A percentile compares a stretch with the other conserved stretches of the same genome.
Conservation (phyloP, 768 basidiomycete species). For the Tremella yokohamensis region DNA sequence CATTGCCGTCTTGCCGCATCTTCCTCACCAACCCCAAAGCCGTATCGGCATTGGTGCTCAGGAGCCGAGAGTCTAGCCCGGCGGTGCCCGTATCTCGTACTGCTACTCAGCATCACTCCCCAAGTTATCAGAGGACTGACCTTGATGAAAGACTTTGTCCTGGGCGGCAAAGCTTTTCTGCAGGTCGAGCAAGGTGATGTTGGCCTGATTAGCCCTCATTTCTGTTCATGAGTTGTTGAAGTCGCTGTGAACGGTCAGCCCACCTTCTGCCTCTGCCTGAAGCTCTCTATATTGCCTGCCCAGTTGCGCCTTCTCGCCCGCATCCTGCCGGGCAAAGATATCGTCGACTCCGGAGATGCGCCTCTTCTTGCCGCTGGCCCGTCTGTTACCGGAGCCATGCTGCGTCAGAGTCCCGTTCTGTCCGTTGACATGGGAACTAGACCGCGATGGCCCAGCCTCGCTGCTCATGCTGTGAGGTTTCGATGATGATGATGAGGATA, state of each 20-base stretch:
- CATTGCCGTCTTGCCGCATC: constrained; percentile 79
- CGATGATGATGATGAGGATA: no score
- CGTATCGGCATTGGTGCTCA: constrained; percentile 71
- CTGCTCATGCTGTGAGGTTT: no score
- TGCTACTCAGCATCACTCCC: constrained; percentile 6
- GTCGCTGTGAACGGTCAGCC: background rate
- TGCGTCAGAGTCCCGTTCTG: background rate
- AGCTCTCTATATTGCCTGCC: constrained; percentile 25
- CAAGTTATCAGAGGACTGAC: constrained; percentile 3
- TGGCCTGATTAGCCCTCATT: constrained; percentile 26
- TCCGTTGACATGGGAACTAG: background rate
- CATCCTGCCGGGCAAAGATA: constrained; percentile 23
- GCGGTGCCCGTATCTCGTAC: constrained; percentile 76
- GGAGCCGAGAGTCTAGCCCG: constrained; percentile 77
- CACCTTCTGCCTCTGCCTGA: constrained; percentile 35
- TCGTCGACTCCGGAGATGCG: constrained; percentile 20
- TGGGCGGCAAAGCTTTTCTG: constrained; percentile 11
- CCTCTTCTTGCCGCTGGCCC: constrained; percentile 11
- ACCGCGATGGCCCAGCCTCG: background rate
- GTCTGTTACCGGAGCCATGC: background rate
- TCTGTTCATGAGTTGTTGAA: constrained; percentile 14
- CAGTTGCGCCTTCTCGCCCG: constrained; percentile 25
- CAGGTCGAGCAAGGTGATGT: constrained; percentile 21
- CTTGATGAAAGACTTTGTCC: constrained; percentile 20
- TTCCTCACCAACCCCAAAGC: constrained; percentile 83